Percentiles rank a stretch among this genome's conserved stretches.
phyloP scores from a whole-genome alignment of 345 rosid species.

The thale cress (Arabidopsis thaliana) region DNA sequence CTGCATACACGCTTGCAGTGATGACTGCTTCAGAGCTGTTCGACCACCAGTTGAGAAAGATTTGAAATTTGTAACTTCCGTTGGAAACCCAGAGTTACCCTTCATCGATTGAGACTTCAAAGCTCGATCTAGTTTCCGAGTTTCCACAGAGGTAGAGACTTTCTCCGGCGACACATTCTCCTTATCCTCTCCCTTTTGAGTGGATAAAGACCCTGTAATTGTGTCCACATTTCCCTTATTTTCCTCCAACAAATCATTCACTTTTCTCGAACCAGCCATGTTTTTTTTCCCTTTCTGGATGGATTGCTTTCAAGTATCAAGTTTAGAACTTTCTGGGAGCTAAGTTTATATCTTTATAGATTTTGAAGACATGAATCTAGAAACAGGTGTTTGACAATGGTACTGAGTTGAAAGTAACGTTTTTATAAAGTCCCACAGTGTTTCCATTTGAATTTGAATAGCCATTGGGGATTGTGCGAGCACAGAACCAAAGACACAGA shows the following conservation, averaged over 20 bases:
- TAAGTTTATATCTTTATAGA: slow-evolving; percentile 31
- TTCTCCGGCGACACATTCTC: slow-evolving; percentile 52
- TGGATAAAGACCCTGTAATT: slow-evolving; percentile 28
- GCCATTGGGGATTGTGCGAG: slow-evolving; percentile 49
- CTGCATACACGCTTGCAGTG: slow-evolving; percentile 83
- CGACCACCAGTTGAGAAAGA: slow-evolving; percentile 63
- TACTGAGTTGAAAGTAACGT: slow-evolving; percentile 10
- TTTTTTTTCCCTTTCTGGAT: slow-evolving; percentile 11
- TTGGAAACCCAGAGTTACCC: slow-evolving; percentile 46
- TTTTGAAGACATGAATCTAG: slow-evolving; percentile 12
- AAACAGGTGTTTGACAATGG: slow-evolving; percentile 40
- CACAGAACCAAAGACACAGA: slow-evolving; percentile 38
- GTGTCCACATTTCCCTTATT: slow-evolving; percentile 55
- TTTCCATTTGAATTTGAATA: slow-evolving; percentile 57
- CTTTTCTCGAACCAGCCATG: slow-evolving; percentile 39
- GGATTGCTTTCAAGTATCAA: slow-evolving; percentile 34
- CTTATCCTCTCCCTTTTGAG: slow-evolving; percentile 41
- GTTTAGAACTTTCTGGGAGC: slow-evolving; percentile 21
- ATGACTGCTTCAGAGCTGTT: slow-evolving; percentile 68
- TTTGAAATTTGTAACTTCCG: slow-evolving; percentile 49
- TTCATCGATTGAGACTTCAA: slow-evolving; percentile 53
- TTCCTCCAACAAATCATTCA: slow-evolving; percentile 35
- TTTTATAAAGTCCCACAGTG: slow-evolving; percentile 13
- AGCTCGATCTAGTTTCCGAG: slow-evolving; percentile 38
- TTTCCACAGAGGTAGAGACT: slow-evolving; percentile 35